phyloP scores from a whole-genome alignment of 768 basidiomycete genomes.

The Russula olivacea region DNA sequence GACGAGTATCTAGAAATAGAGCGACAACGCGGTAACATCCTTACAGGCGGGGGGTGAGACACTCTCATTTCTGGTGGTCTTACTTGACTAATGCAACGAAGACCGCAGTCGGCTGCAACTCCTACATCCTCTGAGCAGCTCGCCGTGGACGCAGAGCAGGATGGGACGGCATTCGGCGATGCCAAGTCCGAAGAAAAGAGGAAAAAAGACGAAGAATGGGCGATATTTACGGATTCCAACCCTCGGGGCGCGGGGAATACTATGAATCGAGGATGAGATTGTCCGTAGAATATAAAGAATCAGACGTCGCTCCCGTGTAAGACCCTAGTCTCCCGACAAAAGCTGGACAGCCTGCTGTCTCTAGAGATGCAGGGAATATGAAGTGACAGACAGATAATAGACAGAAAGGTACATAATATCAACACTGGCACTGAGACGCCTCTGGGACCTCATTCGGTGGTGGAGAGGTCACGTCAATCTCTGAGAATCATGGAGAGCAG shows the following conservation, averaged over 20 bases:
- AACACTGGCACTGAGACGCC: constrained; percentile 83
- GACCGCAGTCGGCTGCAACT: constrained; percentile 35
- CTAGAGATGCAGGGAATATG: constrained; percentile 16
- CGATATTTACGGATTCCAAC: constrained; percentile 77
- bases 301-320: constrained; percentile 1
- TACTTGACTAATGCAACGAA: background rate
- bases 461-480: constrained; percentile 87
- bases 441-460: constrained; percentile 67
- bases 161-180: constrained; percentile 65
- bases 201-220: constrained; percentile 88
- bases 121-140: constrained; percentile 77
- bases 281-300: constrained; percentile 17
- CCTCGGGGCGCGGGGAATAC: constrained; percentile 93
- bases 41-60: constrained; percentile 80
- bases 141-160: constrained; percentile 73
- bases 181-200: constrained; percentile 70
- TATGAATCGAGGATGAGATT: constrained; percentile 79
- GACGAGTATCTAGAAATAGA: constrained; percentile 94
- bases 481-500: constrained; percentile 36
- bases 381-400: constrained; percentile 24
- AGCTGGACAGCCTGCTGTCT: constrained; percentile 7
- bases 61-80: background rate
- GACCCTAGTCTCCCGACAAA: constrained; percentile 6
- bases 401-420: constrained; percentile 32
- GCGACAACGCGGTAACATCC: constrained; percentile 73